Evolutionary conservation across 2,329 filamentous ascomycete species (phyloP).

Genomic region (Beauveria asiatica): DNA sequence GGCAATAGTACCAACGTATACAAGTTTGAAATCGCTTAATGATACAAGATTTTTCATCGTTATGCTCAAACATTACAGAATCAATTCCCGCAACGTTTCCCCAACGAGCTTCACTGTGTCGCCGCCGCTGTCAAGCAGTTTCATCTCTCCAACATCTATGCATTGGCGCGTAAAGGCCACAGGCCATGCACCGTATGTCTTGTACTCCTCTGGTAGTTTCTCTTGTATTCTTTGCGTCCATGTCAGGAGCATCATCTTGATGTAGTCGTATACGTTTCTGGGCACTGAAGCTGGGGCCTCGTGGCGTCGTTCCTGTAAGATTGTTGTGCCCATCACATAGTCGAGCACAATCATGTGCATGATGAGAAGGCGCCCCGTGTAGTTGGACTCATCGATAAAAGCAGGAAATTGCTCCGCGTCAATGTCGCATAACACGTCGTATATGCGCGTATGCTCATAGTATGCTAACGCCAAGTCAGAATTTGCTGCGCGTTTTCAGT

Average conservation of each 20-base stretch:
- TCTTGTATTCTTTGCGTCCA: slow-evolving; percentile 31
- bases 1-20: not conserved
- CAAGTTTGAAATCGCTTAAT: not conserved
- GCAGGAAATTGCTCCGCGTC: slow-evolving; percentile 5
- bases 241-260: slow-evolving; percentile 24
- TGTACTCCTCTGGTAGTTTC: slow-evolving; percentile 23
- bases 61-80: not conserved
- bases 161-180: slow-evolving; percentile 17
- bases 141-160: slow-evolving; percentile 5
- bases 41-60: not conserved
- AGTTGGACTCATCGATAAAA: slow-evolving; percentile 9
- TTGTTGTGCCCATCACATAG: slow-evolving; percentile 8
- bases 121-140: slow-evolving; percentile 8
- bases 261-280: slow-evolving; percentile 15
- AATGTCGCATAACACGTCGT: slow-evolving; percentile 1
- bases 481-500: too few relatives aligned
- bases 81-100: slow-evolving; percentile 3
- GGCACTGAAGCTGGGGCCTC: not conserved
- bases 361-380: slow-evolving; percentile 6
- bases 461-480: not conserved
- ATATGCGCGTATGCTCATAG: slow-evolving; percentile 10
- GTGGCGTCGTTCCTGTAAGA: slow-evolving; percentile 5
- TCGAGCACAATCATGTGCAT: slow-evolving; percentile 12
- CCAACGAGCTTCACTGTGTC: slow-evolving; percentile 14
- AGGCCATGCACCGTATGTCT: slow-evolving; percentile 26